Percentiles rank a stretch among this genome's conserved stretches.
phyloP scores from a whole-genome alignment of 1,139 yeast species.

The Pichia inconspicua region DNA sequence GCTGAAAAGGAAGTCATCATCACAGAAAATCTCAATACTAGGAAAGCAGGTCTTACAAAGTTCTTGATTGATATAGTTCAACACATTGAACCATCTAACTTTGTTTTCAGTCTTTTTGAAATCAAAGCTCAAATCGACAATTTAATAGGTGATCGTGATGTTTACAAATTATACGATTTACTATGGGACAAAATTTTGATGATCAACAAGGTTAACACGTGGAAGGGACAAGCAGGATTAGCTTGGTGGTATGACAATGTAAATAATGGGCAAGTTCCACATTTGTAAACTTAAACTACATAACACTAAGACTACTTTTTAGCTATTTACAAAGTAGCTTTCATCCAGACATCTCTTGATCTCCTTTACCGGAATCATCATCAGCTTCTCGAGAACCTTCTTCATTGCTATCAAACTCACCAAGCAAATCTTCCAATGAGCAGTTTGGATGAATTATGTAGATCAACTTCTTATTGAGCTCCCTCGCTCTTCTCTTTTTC shows the following conservation, averaged over 20 bases:
- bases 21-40: constrained; percentile 4
- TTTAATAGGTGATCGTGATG: constrained; percentile 27
- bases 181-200: constrained; percentile 33
- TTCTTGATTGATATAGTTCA: constrained; percentile 49
- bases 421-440: constrained; percentile 51
- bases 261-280: constrained; percentile 7
- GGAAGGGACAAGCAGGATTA: constrained; percentile 54
- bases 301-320: neutral
- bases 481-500: constrained; percentile 18
- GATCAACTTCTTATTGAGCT: constrained; percentile 33
- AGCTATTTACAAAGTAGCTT: neutral
- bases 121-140: constrained; percentile 33
- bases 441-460: constrained; percentile 90
- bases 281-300: neutral
- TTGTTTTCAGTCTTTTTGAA: constrained; percentile 42
- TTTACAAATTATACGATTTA: constrained; percentile 27
- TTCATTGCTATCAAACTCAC: constrained; percentile 18
- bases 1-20: constrained; percentile 34
- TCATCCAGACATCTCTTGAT: neutral
- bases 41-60: constrained; percentile 39
- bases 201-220: constrained; percentile 46
- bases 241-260: constrained; percentile 41
- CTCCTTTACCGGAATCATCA: neutral
- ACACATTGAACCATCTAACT: constrained; percentile 39
- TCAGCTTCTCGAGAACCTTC: constrained; percentile 6